Evolutionary conservation across 805 yeast genomes (phyloP).

Genomic region (Torulaspora gathmanii): DNA sequence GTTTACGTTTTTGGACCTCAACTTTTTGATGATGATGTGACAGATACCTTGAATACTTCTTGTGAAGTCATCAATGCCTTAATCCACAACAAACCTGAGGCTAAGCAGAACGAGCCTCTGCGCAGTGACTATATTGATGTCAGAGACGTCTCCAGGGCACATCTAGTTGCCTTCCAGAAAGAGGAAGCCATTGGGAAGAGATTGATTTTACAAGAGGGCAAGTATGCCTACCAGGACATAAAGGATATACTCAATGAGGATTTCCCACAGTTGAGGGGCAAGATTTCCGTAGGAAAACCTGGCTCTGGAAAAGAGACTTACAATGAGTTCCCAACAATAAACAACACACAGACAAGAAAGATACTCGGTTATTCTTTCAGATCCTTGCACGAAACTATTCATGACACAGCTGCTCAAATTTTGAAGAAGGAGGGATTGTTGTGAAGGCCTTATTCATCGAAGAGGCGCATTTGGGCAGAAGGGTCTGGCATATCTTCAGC

Average conservation of each 20-base stretch:
- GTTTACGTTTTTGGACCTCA: constrained; percentile 59
- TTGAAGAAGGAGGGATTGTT: constrained; percentile 33
- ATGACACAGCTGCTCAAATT: constrained; percentile 42
- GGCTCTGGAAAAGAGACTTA: constrained; percentile 12
- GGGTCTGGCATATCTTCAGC: too few species aligned
- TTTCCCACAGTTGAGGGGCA: constrained; percentile 44
- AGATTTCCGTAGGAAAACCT: constrained; percentile 43
- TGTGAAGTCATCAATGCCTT: constrained; percentile 37
- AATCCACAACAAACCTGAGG: constrained; percentile 26
- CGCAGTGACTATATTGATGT: constrained; percentile 45
- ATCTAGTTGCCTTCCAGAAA: constrained; percentile 46
- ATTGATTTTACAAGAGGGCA: constrained; percentile 27
- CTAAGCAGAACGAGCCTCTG: constrained; percentile 10
- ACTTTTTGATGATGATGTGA: constrained; percentile 43
- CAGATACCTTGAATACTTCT: constrained; percentile 41
- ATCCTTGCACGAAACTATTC: constrained; percentile 38
- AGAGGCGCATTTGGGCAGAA: too few species aligned
- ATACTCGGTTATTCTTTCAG: constrained; percentile 40
- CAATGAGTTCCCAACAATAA: constrained; percentile 23
- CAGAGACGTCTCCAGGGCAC: constrained; percentile 59
- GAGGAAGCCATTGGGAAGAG: constrained; percentile 36
- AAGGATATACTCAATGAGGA: constrained; percentile 35
- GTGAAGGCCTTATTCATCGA: too few species aligned
- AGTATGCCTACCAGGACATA: constrained; percentile 29
- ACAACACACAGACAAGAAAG: constrained; percentile 37